Evolutionary conservation across 371 early-diverging fungal genomes (phyloP), one percentile per base, ranked within the genome.

Genomic region (Batkoa obscura): DNA sequence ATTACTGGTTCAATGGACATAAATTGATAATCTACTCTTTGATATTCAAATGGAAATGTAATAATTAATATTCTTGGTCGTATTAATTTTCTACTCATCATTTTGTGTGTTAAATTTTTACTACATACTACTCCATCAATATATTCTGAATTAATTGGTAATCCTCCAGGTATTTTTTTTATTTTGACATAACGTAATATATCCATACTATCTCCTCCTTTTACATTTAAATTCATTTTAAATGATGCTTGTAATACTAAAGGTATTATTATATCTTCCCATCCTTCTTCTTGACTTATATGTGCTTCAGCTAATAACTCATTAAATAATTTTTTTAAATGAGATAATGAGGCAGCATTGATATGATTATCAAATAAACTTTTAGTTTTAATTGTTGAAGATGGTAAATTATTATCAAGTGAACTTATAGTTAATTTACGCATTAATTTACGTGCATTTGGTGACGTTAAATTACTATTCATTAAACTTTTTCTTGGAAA

Each of bases 151-250:
- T 90, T 86, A 34, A 64, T 56, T 0, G 88, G 85, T 31, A 61
- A 43, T 1, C 90, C 93, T 8, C 93, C 93, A 0, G 92, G 84
- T 30, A 94, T 82, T 59, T 80, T 81, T 63, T 95, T 95, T 64
- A 94, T 80, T 62, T 90, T 90, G 55, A 95, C 83, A 57, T 84
- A 88, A 32, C 83, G 80, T n/a, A 86, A 75, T 52, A 90, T 75
- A 59, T 93, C 91, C 59, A 89, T 88, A 45, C 72, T 72, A 58
- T 90, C 89, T 33, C 85, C 82, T 13, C 67, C 69, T 0, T 71
- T 63, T 17, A 84, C 73, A 59, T 83, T 74, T 1, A 83, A 80
- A 30, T 75, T 72, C 4, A 89, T 74, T 53, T 73, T 72, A 32
- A 75, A 74, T 9, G 80, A 74, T 0, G 81, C 77, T 47, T 72